Base-by-base conservation (phyloP, 208 protist species). In the Naegleria gruberi region DNA sequence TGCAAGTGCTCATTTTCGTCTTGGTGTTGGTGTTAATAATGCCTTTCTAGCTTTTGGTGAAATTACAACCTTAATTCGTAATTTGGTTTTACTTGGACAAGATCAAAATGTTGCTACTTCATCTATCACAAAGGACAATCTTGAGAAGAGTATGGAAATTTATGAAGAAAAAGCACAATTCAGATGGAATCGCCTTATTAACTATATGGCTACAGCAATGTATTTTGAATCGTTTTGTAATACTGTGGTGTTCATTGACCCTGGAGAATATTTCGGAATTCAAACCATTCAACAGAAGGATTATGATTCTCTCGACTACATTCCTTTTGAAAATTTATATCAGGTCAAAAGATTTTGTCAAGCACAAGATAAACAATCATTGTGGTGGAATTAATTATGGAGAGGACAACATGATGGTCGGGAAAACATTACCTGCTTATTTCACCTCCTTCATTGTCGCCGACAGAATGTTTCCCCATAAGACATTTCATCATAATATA, bases 1-100 rank as follows among this genome's bases (percentile, higher is more conserved):
- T 8, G 26, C 45, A 17, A 42, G 4, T 4, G 84, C 84, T 34
- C 84, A 88, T 57, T 88, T 65, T 26, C 43, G 84, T 65, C 34
- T 88, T 19, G 84, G 84, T 43, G 45, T 88, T 65, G 84, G 84
- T 65, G 45, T 88, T 4, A 88, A 88, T 42, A 88, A 47, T 42
- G 84, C 45, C 10, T 88, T 73, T 26, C 6, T 88, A 23, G 41
- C 84, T n/a, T 88, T 43, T 65, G 65, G 65, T 37, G 65, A 77
- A 77, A 19, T 77, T 77, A 77, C 65, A 6, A 0, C 17, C 17
- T 77, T 77, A 19, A 77, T 77, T 77, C 17, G 34, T 37, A 5
- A 77, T 37, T 8, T 77, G 0, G 12, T 51, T 51, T 51, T 51
- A 51, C 12, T 51, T 17, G 4, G 4, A 51, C 12, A 77, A 37